Evolutionary conservation across 805 yeast genomes (phyloP), one percentile per base, ranked within the genome.

Genomic region (Zygoascus biomembranicola): DNA sequence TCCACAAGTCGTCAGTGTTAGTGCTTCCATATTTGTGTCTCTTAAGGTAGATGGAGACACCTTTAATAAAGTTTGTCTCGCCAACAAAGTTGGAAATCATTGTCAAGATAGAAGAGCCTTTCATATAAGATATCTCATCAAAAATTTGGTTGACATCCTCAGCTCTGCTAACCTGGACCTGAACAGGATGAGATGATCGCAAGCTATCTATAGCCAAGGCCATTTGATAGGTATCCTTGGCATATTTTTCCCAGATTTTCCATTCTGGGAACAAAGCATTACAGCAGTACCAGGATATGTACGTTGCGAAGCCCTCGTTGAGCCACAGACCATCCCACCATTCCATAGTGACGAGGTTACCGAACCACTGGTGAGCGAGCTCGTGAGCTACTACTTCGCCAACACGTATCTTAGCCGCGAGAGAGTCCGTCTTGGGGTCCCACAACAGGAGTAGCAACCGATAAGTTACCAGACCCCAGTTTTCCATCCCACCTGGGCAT

Each of bases 311-410:
- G 47, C 94, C 92, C 73, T 87, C 95, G 66, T 87, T 87, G 63
- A 87, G 77, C 92, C 94, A 87, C 63, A 87, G 77, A 60, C 88
- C 92, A 69, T 85, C 88, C 95, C 95, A 87, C 84, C 88, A 87
- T 65, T 86, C 90, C 95, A 87, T 87, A 52, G 95, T 87, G 56
- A 87, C 95, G 69, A 87, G 76, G 69, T 87, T 84, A 66, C 95
- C 95, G 63, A 87, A 87, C 95, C 95, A 87, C 73, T 87, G 95
- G 69, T 87, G 95, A 49, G 95, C 94, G 72, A 87, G 77, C 72
- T 87, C 95, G 72, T 87, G 95, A 73, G 84, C 87, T 46, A 87
- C 90, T 49, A 87, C 94, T 65, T 87, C 92, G 39, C 90, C 85
- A 43, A 87, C 94, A 59, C 84, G 78, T 55, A 73, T 74, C 57